Conservation (phyloP, 257 asterid species). For the Solanum etuberosum region DNA sequence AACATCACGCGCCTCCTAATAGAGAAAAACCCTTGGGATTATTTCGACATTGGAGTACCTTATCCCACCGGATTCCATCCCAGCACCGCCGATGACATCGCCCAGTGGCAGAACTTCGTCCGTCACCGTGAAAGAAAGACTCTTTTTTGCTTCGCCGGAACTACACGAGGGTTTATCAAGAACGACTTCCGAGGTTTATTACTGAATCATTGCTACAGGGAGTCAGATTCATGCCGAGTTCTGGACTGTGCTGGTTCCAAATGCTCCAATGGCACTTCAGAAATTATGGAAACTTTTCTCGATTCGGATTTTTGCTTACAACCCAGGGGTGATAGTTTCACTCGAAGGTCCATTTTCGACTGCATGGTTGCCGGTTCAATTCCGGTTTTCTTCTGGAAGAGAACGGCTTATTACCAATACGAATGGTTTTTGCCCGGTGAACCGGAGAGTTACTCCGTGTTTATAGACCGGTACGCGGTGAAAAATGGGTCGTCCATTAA, state of each 20-base stretch:
- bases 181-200: conserved; percentile 54
- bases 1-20: conserved; percentile 59
- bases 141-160: conserved; percentile 63
- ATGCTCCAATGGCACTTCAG: conserved; percentile 59
- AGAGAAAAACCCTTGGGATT: conserved; percentile 69
- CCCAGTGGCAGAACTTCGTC: conserved; percentile 51
- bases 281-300: conserved; percentile 48
- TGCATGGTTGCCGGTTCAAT: conserved; percentile 93
- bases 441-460: conserved; percentile 64
- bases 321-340: conserved; percentile 79
- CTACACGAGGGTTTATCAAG: conserved; percentile 44
- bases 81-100: conserved; percentile 21
- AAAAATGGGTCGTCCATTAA: conserved; percentile 46
- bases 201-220: conserved; percentile 39
- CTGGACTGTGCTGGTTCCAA: conserved; percentile 57
- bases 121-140: conserved; percentile 23
- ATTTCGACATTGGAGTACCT: conserved; percentile 65
- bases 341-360: conserved; percentile 73
- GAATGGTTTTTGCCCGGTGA: conserved; percentile 66
- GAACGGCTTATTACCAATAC: conserved; percentile 67
- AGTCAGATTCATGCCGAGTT: conserved; percentile 46
- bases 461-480: conserved; percentile 52
- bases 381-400: conserved; percentile 81
- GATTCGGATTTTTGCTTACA: conserved; percentile 74
- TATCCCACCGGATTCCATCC: conserved; percentile 93